Evolutionary conservation across 768 basidiomycete genomes (phyloP).

Genomic region (Tephrocybe rancida): DNA sequence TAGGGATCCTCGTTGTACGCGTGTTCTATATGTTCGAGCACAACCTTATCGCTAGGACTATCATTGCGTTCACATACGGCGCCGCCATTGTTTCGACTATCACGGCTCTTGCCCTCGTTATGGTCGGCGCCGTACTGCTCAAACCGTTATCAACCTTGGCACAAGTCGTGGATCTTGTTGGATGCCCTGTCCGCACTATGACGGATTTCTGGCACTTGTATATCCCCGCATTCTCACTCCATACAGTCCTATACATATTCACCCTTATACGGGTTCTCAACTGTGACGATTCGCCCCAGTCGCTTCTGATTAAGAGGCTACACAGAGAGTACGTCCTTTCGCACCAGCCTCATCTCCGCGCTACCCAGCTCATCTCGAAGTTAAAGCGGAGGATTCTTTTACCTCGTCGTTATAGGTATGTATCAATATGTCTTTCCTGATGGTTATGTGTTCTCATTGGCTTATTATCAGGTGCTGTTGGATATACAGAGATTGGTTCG

Average conservation of each 20-base stretch:
- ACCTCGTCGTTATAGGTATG: constrained; percentile 15
- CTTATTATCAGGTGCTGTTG: constrained; percentile 4
- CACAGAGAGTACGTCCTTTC: constrained; percentile 10
- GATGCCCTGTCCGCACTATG: constrained; percentile 12
- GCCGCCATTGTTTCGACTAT: constrained; percentile 10
- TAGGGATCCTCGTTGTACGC: constrained; percentile 16
- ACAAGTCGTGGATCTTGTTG: constrained; percentile 6
- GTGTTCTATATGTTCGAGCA: constrained; percentile 19
- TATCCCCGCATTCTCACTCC: constrained; percentile 14
- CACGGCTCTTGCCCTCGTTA: constrained; percentile 3
- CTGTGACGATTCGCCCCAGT: constrained; percentile 14
- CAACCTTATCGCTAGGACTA: constrained; percentile 3
- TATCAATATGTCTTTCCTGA: neutral
- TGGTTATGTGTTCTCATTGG: neutral
- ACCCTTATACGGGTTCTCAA: constrained; percentile 11
- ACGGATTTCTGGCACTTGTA: constrained; percentile 15
- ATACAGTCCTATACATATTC: constrained; percentile 15
- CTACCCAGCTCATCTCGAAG: neutral
- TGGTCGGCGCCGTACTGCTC: neutral
- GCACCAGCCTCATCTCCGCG: neutral
- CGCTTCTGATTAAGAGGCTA: constrained; percentile 12
- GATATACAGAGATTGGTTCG: constrained; percentile 18
- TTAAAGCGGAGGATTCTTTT: constrained; percentile 14
- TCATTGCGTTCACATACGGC: constrained; percentile 11
- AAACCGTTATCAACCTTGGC: constrained; percentile 8